phyloP scores from a whole-genome alignment of 331 rosid species.

The Pyracantha coccinea region DNA sequence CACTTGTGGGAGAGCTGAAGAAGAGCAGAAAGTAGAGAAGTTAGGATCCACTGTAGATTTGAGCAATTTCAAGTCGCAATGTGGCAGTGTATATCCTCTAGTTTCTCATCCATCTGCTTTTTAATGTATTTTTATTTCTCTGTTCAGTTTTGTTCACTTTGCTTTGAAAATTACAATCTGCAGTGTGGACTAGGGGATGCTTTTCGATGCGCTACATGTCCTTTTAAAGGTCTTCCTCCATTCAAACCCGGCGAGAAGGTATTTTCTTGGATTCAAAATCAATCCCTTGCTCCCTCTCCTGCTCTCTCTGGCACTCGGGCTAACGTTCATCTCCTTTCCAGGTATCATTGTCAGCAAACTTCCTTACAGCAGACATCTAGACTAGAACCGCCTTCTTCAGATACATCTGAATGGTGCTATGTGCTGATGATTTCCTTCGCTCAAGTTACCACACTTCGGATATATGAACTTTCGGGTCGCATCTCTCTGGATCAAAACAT shows the following conservation, averaged over 20 bases:
- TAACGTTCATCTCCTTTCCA: constrained; percentile 20
- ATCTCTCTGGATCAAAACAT: neutral
- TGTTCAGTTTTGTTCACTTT: neutral
- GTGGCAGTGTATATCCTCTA: constrained; percentile 69
- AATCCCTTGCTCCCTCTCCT: neutral
- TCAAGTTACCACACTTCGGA: neutral
- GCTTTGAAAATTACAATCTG: constrained; percentile 25
- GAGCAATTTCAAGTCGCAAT: constrained; percentile 78
- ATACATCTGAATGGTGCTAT: neutral
- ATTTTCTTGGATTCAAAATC: neutral
- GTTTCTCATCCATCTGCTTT: neutral
- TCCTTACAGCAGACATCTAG: constrained; percentile 75
- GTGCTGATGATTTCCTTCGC: neutral
- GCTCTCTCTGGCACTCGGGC: neutral
- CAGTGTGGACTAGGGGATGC: constrained; percentile 99
- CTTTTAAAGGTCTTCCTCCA: constrained; percentile 91
- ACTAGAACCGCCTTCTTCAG: neutral
- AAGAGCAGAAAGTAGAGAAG: constrained; percentile 75
- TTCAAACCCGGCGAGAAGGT: constrained; percentile 98
- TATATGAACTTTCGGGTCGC: neutral
- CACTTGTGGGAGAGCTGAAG: constrained; percentile 91
- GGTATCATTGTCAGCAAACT: constrained; percentile 59
- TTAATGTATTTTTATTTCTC: neutral
- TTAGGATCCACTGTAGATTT: constrained; percentile 62
- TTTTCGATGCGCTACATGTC: constrained; percentile 91